Evolutionary conservation across 495 filamentous ascomycete species (phyloP).

Genomic region (Cladorrhinum samala): DNA sequence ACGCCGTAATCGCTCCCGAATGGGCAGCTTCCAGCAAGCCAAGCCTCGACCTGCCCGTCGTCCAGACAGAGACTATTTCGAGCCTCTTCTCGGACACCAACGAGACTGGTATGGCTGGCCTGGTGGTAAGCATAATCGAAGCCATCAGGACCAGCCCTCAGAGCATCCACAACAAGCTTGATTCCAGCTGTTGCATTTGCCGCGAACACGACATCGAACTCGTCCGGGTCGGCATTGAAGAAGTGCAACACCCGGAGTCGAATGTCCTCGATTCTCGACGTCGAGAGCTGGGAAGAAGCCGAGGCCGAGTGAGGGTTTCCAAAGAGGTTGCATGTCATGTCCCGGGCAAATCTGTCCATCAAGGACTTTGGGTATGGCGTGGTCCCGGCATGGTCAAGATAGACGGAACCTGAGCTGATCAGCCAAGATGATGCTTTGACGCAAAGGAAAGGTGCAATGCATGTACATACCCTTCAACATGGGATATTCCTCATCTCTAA

Average conservation of each 20-base stretch:
- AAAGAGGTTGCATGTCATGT: constrained; percentile 73
- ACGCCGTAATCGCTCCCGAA: constrained; percentile 5
- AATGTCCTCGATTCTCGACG: constrained; percentile 66
- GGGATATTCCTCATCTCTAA: constrained; percentile 73
- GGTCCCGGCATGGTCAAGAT: constrained; percentile 91
- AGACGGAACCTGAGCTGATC: constrained; percentile 59
- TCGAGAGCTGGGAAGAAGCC: constrained; percentile 69
- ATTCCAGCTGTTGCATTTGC: constrained; percentile 89
- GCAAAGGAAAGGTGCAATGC: neutral
- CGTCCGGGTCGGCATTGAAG: constrained; percentile 75
- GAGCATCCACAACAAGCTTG: constrained; percentile 73
- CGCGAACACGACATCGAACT: constrained; percentile 87
- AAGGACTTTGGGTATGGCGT: constrained; percentile 76
- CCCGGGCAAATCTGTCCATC: constrained; percentile 66
- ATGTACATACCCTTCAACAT: constrained; percentile 72
- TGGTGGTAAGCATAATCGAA: constrained; percentile 82
- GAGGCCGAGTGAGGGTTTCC: constrained; percentile 93
- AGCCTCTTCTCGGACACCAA: constrained; percentile 75
- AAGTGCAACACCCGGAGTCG: constrained; percentile 66
- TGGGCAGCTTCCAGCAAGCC: constrained; percentile 43
- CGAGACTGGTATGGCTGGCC: constrained; percentile 81
- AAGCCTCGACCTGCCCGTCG: constrained; percentile 61
- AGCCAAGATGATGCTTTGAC: constrained; percentile 7
- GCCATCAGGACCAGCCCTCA: constrained; percentile 56
- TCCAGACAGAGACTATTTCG: constrained; percentile 58